These are phyloP conservation scores for Elaphomyces granulatus DNA, from an alignment of 495 filamentous ascomycete species.

Conservation along the genomic window DNA sequence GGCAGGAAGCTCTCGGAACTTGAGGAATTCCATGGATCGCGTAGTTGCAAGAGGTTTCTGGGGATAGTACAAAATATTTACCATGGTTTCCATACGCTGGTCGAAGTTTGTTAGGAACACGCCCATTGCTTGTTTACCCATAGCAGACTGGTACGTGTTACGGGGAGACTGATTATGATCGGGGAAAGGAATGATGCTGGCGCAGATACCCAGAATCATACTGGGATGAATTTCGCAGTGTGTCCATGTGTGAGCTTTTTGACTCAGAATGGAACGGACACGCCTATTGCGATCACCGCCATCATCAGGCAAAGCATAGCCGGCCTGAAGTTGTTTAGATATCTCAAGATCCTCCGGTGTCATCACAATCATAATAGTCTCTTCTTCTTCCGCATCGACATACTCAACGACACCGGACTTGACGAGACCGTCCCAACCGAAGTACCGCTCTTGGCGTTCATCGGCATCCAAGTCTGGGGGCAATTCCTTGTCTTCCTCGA, in stretches of 20 bases:
- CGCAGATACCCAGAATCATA: slow-evolving; percentile 97
- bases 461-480: slow-evolving; percentile 40
- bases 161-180: slow-evolving; percentile 98
- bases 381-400: slow-evolving; percentile 95
- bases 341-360: slow-evolving; percentile 84
- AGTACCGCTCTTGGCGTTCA: slow-evolving; percentile 46
- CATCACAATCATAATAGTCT: slow-evolving; percentile 98
- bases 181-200: slow-evolving; percentile 98
- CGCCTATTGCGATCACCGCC: slow-evolving; percentile 54
- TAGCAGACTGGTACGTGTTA: slow-evolving; percentile 98
- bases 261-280: slow-evolving; percentile 70
- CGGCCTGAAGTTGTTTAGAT: slow-evolving; percentile 47
- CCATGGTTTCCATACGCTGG: slow-evolving; percentile 97
- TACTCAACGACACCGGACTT: slow-evolving; percentile 77
- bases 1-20: slow-evolving; percentile 91
- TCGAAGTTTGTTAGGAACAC: slow-evolving; percentile 94
- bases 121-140: slow-evolving; percentile 99
- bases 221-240: slow-evolving; percentile 98
- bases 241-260: slow-evolving; percentile 75
- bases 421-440: slow-evolving; percentile 78
- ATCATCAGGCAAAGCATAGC: slow-evolving; percentile 46
- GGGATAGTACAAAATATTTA: slow-evolving; percentile 96
- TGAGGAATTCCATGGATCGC: slow-evolving; percentile 95
- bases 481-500: slow-evolving; percentile 56
- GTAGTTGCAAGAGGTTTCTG: slow-evolving; percentile 96